Base-by-base conservation (phyloP, 2,329 filamentous ascomycete genomes). In the Beauveria caledonica region DNA sequence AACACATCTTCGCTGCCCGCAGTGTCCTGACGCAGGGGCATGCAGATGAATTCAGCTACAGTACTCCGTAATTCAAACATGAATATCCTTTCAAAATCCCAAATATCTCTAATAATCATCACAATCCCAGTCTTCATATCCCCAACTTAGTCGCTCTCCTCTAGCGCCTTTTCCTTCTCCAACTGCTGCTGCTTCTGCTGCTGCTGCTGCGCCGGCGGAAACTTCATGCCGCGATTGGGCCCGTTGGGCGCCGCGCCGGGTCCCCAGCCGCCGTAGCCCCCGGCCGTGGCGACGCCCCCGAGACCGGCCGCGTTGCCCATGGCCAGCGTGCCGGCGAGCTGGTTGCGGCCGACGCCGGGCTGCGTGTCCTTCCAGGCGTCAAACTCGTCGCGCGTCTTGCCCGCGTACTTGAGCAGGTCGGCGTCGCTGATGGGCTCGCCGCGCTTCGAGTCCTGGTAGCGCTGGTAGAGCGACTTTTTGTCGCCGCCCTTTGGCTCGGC, bases 351-450 rank as follows among this genome's bases (percentile, higher is more conserved):
- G 5, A 78, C 74, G 17, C 74, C 74, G 1, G 76, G 74, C 27
- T 69, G 65, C 4, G 66, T 67, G 25, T 71, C 72, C 49, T 59
- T 58, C 48, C 40, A 71, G 2, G 63, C 62, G 23, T 65, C 60
- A n/a, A 72, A 63, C 62, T 71, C 63, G 0, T 53, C 65, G 15
- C 64, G 66, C 25, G 65, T 65, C 65, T 71, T 77, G 65, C 76
- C 75, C 39, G 74, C 76, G 69, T 76, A 75, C 62, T 75, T 76
- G 29, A 68, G 54, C 29, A 77, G 64, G 62, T 76, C 74, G 11
- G 73, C 73, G 61, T 77, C 74, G 63, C 69, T 72, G 50, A 74
- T 69, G 23, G 66, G 64, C 11, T 61, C 56, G 50, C 68, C 65
- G 42, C 65, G 66, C 63, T 74, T 74, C 46, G 68, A 67, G 50